Evolutionary conservation across 768 basidiomycete species (phyloP).

Genomic region (Saitozyma sp.): DNA sequence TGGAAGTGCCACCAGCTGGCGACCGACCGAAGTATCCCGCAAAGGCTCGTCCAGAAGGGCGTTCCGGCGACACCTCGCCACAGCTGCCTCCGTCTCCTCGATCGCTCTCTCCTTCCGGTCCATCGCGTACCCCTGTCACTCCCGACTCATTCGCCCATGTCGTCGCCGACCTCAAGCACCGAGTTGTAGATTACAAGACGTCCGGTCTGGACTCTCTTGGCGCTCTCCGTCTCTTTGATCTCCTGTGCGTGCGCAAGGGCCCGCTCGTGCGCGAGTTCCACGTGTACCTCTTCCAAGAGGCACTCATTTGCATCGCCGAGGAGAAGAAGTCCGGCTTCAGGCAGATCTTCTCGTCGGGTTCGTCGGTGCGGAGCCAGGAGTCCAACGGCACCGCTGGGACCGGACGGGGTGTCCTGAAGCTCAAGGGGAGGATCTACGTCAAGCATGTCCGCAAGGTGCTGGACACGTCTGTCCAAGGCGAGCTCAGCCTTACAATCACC

Average conservation of each 20-base stretch:
- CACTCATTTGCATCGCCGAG: conserved; percentile 96
- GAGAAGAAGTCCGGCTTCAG: conserved; percentile 84
- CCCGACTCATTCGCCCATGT: conserved; percentile 65
- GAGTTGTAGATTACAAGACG: conserved; percentile 95
- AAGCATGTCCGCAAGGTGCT: conserved; percentile 88
- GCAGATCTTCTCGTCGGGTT: conserved; percentile 62
- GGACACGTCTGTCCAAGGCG: conserved; percentile 67
- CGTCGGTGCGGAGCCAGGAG: conserved; percentile 30
- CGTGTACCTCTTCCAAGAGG: conserved; percentile 95
- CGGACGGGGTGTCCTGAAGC: conserved; percentile 67
- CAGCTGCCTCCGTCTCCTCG: conserved; percentile 36
- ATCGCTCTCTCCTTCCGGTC: conserved; percentile 3
- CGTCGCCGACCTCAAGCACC: conserved; percentile 81
- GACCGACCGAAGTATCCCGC: conserved; percentile 37
- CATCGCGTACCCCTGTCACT: conserved; percentile 4
- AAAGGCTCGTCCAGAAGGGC: background rate
- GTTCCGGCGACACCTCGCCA: conserved; percentile 16
- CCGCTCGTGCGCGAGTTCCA: conserved; percentile 88
- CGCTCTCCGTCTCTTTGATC: conserved; percentile 85
- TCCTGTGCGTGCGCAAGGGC: conserved; percentile 84
- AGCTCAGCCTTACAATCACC: conserved; percentile 91
- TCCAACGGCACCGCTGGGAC: conserved; percentile 13
- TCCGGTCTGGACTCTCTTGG: conserved; percentile 81
- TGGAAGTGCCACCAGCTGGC: conserved; percentile 71
- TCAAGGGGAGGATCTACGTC: conserved; percentile 94